phyloP scores from a whole-genome alignment of 1,284 basidiomycete genomes.

The Neotropicomus parvogracilis region DNA sequence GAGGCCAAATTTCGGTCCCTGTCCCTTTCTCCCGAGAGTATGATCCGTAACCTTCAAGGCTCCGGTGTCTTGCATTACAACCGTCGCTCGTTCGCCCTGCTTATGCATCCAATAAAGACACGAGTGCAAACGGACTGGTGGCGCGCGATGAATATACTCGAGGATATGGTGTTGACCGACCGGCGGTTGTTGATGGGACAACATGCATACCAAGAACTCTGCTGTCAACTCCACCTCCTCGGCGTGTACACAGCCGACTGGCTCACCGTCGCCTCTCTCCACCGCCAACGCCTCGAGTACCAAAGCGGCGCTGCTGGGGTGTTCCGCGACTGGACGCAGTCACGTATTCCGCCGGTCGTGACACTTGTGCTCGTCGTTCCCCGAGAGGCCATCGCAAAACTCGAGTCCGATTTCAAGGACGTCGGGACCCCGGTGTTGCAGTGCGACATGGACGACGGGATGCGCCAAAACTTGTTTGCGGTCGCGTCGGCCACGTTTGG shows the following conservation, averaged over 20 bases:
- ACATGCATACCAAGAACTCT: constrained; percentile 41
- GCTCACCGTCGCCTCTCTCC: neutral
- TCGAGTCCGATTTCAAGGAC: constrained; percentile 22
- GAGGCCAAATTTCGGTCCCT: neutral
- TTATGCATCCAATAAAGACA: constrained; percentile 39
- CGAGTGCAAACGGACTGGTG: constrained; percentile 35
- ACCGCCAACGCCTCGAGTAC: no score
- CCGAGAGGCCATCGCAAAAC: constrained; percentile 12
- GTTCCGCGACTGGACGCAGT: constrained; percentile 20
- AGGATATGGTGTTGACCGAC: constrained; percentile 30
- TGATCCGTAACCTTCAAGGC: neutral
- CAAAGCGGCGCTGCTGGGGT: neutral
- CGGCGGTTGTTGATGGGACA: constrained; percentile 29
- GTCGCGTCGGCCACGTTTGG: constrained; percentile 39
- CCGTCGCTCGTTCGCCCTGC: constrained; percentile 41
- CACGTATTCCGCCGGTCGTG: constrained; percentile 17
- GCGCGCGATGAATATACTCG: constrained; percentile 29
- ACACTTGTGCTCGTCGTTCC: constrained; percentile 29
- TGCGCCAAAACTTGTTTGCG: constrained; percentile 34
- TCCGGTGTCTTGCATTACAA: constrained; percentile 36
- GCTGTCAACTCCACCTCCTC: constrained; percentile 37
- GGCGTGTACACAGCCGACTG: constrained; percentile 22
- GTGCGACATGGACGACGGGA: constrained; percentile 29
- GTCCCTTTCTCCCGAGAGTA: neutral
- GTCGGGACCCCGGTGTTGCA: constrained; percentile 38